These are phyloP conservation scores for Juncus effusus DNA, from an alignment of 176 grass and related monocot genomes.

Conservation along the genomic window DNA sequence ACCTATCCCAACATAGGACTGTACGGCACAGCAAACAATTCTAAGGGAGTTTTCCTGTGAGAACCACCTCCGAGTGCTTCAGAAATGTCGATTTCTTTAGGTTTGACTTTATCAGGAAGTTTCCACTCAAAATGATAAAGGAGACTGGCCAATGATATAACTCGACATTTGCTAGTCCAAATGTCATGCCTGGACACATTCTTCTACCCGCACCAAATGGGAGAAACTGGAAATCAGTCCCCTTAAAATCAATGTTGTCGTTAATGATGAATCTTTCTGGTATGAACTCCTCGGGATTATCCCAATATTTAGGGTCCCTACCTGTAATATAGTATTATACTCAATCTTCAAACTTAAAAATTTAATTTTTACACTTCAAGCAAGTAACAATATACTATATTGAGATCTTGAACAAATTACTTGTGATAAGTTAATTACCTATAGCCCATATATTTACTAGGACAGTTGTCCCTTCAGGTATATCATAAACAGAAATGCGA, in stretches of 20 bases:
- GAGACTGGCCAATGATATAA: conserved; percentile 37
- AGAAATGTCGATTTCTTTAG: conserved; percentile 6
- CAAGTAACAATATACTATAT: no score
- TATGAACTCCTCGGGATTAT: conserved; percentile 24
- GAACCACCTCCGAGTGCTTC: background rate
- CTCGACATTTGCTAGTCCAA: conserved; percentile 42
- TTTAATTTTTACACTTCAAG: no score
- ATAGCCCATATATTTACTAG: conserved; percentile 54
- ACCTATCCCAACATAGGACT: no score
- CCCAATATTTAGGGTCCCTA: conserved; percentile 39
- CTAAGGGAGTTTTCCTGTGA: background rate
- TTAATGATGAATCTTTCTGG: conserved; percentile 32
- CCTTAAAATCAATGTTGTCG: conserved; percentile 31
- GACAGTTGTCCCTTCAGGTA: conserved; percentile 31
- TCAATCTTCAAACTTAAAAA: no score
- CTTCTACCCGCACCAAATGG: conserved; percentile 40
- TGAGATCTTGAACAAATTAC: no score
- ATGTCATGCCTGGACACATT: conserved; percentile 47
- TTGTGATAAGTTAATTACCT: background rate
- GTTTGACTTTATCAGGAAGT: background rate
- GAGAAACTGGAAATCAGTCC: conserved; percentile 40
- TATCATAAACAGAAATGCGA: conserved; percentile 32
- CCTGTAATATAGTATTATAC: background rate
- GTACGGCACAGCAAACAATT: conserved; percentile 1
- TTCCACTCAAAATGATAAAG: conserved; percentile 55